Base-by-base conservation (phyloP, 208 protist species). In the Tritrichomonas musculus region DNA sequence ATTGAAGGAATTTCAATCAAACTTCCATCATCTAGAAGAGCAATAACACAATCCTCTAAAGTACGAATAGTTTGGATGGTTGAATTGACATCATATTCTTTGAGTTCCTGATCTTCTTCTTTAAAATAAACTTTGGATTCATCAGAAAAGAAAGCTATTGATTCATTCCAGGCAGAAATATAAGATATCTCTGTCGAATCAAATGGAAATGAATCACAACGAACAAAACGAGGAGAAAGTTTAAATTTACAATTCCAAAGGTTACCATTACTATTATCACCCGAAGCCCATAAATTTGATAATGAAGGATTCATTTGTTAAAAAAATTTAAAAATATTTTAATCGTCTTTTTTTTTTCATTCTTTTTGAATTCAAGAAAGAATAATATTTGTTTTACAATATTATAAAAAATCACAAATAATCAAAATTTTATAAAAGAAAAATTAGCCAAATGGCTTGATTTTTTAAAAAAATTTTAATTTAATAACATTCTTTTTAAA, bases 311-410 rank as follows among this genome's bases (percentile, higher is more conserved):
- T 82, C 73, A 39, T 50, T 39, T 82, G 47, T 20, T n/a, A 47
- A 53, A 88, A 53, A 88, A 53, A 47, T 84, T 49, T 4, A 77
- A 77, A 77, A 72, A n/a, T n/a, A n/a, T n/a, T n/a, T n/a, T n/a
- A n/a, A n/a, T n/a, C n/a, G n/a, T n/a, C n/a, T n/a, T n/a, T n/a
- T n/a, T n/a, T n/a, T n/a, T n/a, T n/a, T n/a, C n/a, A n/a, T n/a
- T n/a, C n/a, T n/a, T n/a, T n/a, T n/a, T n/a, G n/a, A n/a, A n/a
- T n/a, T n/a, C n/a, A n/a, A n/a, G n/a, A n/a, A n/a, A n/a, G n/a
- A n/a, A n/a, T n/a, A n/a, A n/a, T n/a, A n/a, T n/a, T n/a, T n/a
- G n/a, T n/a, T n/a, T n/a, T n/a, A n/a, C n/a, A n/a, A n/a, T n/a
- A n/a, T n/a, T n/a, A n/a, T n/a, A n/a, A n/a, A n/a, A n/a, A n/a